Percentiles rank a stretch among this genome's conserved stretches.
Conservation (phyloP, 441 rosid genomes). For the Metrosideros polymorpha region DNA sequence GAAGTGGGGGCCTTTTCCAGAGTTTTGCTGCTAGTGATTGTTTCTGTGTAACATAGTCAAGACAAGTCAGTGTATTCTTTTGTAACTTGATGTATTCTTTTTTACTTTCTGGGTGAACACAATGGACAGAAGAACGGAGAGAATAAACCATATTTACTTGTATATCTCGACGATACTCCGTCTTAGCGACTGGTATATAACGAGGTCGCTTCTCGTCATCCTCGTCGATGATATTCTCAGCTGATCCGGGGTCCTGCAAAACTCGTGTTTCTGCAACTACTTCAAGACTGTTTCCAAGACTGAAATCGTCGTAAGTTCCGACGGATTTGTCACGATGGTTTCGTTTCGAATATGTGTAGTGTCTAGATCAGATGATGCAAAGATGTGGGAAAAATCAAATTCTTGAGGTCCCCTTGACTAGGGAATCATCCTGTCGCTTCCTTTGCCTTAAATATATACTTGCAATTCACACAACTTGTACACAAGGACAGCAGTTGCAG, state of each 20-base stretch:
- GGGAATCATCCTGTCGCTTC: background rate
- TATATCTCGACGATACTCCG: background rate
- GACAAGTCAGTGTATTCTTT: slow-evolving; percentile 35
- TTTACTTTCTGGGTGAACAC: background rate
- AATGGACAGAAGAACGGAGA: background rate
- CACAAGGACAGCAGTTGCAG: background rate
- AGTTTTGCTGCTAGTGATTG: slow-evolving; percentile 23
- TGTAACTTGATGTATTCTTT: slow-evolving; percentile 18
- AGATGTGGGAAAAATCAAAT: background rate
- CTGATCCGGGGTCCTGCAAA: background rate
- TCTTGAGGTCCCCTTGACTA: background rate
- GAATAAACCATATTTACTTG: background rate
- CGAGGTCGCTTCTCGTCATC: background rate
- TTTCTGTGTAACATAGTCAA: slow-evolving; percentile 4
- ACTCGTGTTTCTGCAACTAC: background rate
- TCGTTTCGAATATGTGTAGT: background rate
- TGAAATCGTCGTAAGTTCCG: background rate
- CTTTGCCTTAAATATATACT: background rate
- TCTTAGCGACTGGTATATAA: background rate
- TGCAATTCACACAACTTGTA: background rate
- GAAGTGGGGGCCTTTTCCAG: slow-evolving; percentile 6
- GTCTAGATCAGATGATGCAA: background rate
- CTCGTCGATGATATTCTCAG: background rate
- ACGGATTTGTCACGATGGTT: background rate
- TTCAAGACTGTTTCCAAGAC: background rate